Base-by-base conservation (phyloP, 2,329 filamentous ascomycete genomes). In the Domatiomyces catenatus region DNA sequence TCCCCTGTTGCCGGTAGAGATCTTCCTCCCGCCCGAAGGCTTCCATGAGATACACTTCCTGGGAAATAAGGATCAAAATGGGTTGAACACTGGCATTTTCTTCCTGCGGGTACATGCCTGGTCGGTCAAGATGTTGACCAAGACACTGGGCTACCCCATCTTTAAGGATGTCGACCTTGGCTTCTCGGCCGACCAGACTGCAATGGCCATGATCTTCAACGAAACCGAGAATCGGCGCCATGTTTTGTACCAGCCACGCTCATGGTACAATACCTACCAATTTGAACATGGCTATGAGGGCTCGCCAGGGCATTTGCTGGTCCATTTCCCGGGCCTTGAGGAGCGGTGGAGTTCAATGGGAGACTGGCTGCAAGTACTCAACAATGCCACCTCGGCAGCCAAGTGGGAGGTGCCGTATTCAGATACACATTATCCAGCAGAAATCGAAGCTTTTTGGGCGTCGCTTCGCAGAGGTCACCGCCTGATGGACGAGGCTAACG, bases 51-150 rank as follows among this genome's bases (percentile, higher is more conserved):
- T 65, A 46, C 62, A 67, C 48, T 48, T 66, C 5, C 48, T 67
- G 5, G 55, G 62, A 15, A 55, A 55, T 10, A 60, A 63, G 49
- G 64, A 66, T 52, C 61, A 59, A 53, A 61, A 62, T 36, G 64
- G 64, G 8, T 55, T 67, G 26, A 66, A 67, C 46, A 60, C 60
- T 32, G 64, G 65, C 5, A 58, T 63, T 6, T 66, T 67, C 52
- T 58, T 63, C 22, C 55, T 67, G 39, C 62, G 64, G 17, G 64
- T 67, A 20, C 58, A 63, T 26, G 55, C 58, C 19, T 67, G 64
- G 64, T 63, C 60, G 10, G 55, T 66, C 22, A 52, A 61, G 8
- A 53, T 65, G 8, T 56, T 67, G 12, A 58, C 59, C 19, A 58
- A 61, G 15, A 55, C 55, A 5, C 57, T 64, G 18, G 55, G 61